Evolutionary conservation across 495 filamentous ascomycete species (phyloP), one percentile per base, ranked within the genome.

Genomic region (Halenospora varia): DNA sequence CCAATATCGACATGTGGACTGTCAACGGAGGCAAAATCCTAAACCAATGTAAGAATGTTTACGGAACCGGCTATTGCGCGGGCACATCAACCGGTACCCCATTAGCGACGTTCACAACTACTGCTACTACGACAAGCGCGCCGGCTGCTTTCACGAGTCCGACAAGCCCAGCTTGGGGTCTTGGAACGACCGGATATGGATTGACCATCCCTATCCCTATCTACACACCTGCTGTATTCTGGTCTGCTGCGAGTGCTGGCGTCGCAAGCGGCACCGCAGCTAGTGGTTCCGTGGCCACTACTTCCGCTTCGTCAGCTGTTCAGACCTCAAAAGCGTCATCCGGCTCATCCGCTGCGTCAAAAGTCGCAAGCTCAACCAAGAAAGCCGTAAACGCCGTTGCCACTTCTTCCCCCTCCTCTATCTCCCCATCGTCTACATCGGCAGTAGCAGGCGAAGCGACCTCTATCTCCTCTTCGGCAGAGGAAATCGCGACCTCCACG

Each of bases 1-100:
- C 70, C 17, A 75, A 82, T 56, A 80, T 83, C 45, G 66, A 70
- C 18, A 82, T 85, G 75, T 84, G 80, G 81, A 84, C 81, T 11
- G 76, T 79, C 50, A 65, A 67, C 3, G 78, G 79, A 10, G 62
- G 65, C 18, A 66, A 55, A 15, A 71, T 82, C 51, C 68, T 64
- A 46, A 77, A 82, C 59, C 56, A 60, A 17, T 82, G 78, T 64
- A 70, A 75, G 48, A 80, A 70, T 49, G 77, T 75, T 22, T 82
- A 78, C 44, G 78, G 77, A 15, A 67, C 66, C 0, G 78, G 79
- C 2, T 75, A 71, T 44, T 82, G 80, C 56, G 64, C 48, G 9
- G 18, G 61, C 0, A 50, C 44, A 17, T 42, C 53, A 19, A 35
- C 40, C 18, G 53, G 20, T 20, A 15, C 19, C 4, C 8, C 24